Percentiles rank a stretch among this genome's conserved stretches.
phyloP scores from a whole-genome alignment of 306 rosid species.

The Alnus rubra region DNA sequence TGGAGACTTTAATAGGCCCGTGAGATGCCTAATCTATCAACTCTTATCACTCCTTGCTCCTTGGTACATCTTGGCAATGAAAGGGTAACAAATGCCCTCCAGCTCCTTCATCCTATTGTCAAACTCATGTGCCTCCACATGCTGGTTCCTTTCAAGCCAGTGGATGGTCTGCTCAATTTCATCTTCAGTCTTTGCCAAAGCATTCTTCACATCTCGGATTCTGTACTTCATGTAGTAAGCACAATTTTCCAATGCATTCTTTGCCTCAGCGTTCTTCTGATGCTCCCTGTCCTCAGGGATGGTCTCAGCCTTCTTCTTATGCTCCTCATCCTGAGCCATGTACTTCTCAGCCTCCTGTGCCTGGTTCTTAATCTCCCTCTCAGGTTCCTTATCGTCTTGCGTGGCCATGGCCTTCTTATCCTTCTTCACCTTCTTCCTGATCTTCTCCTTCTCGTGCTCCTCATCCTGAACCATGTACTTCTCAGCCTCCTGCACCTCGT shows the following conservation, averaged over 20 bases:
- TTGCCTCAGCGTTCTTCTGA: not conserved
- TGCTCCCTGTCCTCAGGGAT: not conserved
- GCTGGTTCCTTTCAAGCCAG: constrained; percentile 8
- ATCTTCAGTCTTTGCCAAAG: constrained; percentile 6
- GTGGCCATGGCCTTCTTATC: constrained; percentile 6
- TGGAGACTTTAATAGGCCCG: constrained; percentile 10
- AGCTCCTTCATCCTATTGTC: constrained; percentile 8
- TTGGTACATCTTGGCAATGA: constrained; percentile 1
- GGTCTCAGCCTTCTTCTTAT: not conserved
- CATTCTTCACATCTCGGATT: constrained; percentile 11
- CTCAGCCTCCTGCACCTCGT: constrained; percentile 45
- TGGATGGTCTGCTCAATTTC: constrained; percentile 7
- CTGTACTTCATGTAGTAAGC: constrained; percentile 17
- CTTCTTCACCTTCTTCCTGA: constrained; percentile 2
- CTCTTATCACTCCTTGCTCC: not conserved
- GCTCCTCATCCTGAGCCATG: not conserved
- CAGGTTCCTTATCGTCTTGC: too few species aligned
- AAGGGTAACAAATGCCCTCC: not conserved
- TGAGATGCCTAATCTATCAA: constrained; percentile 8
- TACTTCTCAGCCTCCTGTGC: not conserved
- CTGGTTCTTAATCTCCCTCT: not conserved
- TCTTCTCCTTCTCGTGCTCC: constrained; percentile 31
- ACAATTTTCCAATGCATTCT: not conserved
- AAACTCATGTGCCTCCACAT: constrained; percentile 7
- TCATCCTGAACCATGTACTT: constrained; percentile 48